Base-by-base conservation (phyloP, 345 rosid genomes). In the Acer yangbiense region DNA sequence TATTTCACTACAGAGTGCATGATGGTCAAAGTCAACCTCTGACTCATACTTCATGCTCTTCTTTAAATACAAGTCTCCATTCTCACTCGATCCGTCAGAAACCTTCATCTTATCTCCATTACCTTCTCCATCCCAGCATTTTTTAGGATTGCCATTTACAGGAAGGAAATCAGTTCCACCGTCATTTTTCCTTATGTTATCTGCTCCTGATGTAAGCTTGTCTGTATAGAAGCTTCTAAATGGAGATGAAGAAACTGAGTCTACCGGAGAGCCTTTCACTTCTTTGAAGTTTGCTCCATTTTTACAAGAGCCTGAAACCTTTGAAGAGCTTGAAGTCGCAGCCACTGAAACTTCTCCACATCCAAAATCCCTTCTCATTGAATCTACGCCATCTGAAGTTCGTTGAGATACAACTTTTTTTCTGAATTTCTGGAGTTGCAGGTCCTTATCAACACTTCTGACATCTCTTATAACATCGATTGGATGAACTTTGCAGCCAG, bases 251-350 rank as follows among this genome's bases (percentile, higher is more conserved):
- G 88, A 86, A 69, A 85, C 87, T 78, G 94, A 83, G 78, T 86
- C 91, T 68, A 83, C 87, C 18, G 92, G 88, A 18, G 90, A 89
- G 60, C 83, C 79, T 81, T 79, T 89, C 66, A 75, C 75, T 76
- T 84, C 88, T 29, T 81, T 78, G 61, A 73, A 62, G 77, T 74
- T 73, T 68, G 67, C 77, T 82, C 75, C 85, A 65, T 43, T 76
- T 73, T 75, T 85, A 17, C 72, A 83, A 65, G 86, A 85, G 68
- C 81, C 85, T 1, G 87, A 86, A 76, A 90, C 84, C 84, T 87
- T 91, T 60, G 92, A 88, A 65, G 90, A 88, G 87, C 90, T 90
- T 84, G 93, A 90, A 62, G 82, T 81, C 60, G 89, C 86, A 50
- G 89, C 77, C 76, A 67, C 75, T 25, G 85, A 80, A 76, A 88